These are phyloP conservation scores for Leccinellum rugosiceps DNA, from an alignment of 768 basidiomycete genomes.

Conservation along the genomic window DNA sequence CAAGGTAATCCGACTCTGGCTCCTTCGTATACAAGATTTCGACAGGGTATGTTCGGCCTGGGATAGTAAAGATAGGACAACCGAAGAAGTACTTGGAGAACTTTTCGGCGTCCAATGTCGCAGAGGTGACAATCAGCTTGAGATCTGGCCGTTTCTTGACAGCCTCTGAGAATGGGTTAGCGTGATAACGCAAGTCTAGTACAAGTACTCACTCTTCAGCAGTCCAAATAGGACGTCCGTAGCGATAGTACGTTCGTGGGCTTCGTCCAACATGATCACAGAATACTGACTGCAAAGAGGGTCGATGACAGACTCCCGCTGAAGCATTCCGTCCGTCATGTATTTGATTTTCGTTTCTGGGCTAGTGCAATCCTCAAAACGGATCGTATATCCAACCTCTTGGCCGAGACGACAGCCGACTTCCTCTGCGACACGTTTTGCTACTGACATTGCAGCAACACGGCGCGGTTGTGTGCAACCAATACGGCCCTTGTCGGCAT, in stretches of 20 bases:
- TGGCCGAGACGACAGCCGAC: conserved; percentile 96
- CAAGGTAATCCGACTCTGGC: conserved; percentile 95
- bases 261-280: conserved; percentile 98
- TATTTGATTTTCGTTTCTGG: conserved; percentile 99
- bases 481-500: conserved; percentile 84
- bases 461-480: conserved; percentile 99
- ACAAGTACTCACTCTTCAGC: conserved; percentile 52
- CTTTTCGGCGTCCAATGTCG: conserved; percentile 98
- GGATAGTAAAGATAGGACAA: conserved; percentile 99
- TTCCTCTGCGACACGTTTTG: conserved; percentile 97
- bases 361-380: conserved; percentile 98
- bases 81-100: conserved; percentile 99
- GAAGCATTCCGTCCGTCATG: conserved; percentile 99
- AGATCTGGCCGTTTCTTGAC: conserved; percentile 93
- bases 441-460: conserved; percentile 99
- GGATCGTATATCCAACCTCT: conserved; percentile 97
- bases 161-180: conserved; percentile 60
- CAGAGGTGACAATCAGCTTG: conserved; percentile 97
- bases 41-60: conserved; percentile 98
- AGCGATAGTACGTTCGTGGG: conserved; percentile 97
- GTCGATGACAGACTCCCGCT: conserved; percentile 94
- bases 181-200: conserved; percentile 1
- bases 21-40: conserved; percentile 99
- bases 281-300: conserved; percentile 91
- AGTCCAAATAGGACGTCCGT: conserved; percentile 98